Conservation (phyloP, 257 asterid species). For the Nicotiana noctiflora region DNA sequence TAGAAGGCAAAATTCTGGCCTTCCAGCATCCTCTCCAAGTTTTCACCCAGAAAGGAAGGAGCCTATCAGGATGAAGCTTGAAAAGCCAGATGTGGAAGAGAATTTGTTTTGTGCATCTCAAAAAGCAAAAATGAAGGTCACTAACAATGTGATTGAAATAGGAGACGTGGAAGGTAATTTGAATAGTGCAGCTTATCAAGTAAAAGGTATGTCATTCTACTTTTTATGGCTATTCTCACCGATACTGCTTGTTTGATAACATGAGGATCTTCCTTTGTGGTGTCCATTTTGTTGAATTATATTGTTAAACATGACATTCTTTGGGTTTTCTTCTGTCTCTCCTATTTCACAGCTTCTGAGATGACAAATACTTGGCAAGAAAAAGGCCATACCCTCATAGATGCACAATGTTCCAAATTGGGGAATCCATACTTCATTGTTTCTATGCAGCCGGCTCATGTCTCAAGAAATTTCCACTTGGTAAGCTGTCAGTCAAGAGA, state of each 20-base stretch:
- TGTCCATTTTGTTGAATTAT: neutral
- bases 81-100: neutral
- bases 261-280: neutral
- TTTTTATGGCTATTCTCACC: neutral
- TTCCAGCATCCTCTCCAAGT: neutral
- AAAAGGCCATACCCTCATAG: neutral
- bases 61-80: neutral
- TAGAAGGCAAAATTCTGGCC: neutral
- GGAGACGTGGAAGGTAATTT: neutral
- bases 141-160: neutral
- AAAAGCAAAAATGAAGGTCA: neutral
- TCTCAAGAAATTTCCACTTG: neutral
- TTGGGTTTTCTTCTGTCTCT: neutral
- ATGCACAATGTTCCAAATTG: neutral
- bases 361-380: neutral
- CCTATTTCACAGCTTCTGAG: neutral
- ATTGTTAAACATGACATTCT: too few species aligned
- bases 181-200: neutral
- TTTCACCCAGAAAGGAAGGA: neutral
- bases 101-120: neutral
- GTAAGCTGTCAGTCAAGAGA: conserved; percentile 1
- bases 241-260: neutral
- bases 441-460: conserved; percentile 1
- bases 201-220: neutral
- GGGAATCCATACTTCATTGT: neutral